These are phyloP conservation scores for Platismatia glauca DNA, from an alignment of 495 filamentous ascomycete genomes.

Conservation along the genomic window DNA sequence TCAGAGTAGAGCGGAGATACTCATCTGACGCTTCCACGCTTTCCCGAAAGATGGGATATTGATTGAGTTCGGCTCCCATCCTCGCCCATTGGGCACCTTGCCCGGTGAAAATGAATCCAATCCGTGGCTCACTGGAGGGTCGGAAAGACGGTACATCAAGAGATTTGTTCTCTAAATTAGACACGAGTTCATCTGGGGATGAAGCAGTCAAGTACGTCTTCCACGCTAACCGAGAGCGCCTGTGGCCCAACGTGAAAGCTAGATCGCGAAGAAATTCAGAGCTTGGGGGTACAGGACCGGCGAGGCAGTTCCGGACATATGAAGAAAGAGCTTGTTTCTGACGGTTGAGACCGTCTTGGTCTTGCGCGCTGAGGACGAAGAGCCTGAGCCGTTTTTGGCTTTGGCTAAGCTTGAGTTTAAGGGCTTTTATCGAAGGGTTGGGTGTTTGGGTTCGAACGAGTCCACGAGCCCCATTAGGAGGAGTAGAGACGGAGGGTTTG, in stretches of 20 bases:
- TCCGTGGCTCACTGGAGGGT: neutral
- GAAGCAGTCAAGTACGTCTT: conserved; percentile 1
- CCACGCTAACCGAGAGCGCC: conserved; percentile 11
- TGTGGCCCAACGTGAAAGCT: conserved; percentile 8
- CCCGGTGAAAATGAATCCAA: conserved; percentile 43
- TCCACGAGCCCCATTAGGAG: neutral
- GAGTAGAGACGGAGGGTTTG: neutral
- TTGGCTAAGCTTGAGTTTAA: neutral
- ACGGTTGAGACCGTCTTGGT: conserved; percentile 21
- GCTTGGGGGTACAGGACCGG: no score
- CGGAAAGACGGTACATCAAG: conserved; percentile 10
- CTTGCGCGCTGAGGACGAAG: neutral
- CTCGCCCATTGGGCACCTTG: conserved; percentile 61
- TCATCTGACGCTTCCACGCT: conserved; percentile 26
- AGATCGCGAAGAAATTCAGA: conserved; percentile 14
- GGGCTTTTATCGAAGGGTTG: neutral
- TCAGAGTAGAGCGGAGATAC: conserved; percentile 19
- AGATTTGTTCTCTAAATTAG: neutral
- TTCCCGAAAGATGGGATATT: conserved; percentile 24
- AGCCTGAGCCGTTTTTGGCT: neutral
- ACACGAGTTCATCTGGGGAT: neutral
- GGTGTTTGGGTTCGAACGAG: neutral
- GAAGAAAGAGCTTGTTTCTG: conserved; percentile 22
- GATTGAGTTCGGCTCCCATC: conserved; percentile 44
- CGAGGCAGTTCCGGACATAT: conserved; percentile 19